Base-by-base conservation (phyloP, 2,329 filamentous ascomycete species). In the Xylaria sp. region DNA sequence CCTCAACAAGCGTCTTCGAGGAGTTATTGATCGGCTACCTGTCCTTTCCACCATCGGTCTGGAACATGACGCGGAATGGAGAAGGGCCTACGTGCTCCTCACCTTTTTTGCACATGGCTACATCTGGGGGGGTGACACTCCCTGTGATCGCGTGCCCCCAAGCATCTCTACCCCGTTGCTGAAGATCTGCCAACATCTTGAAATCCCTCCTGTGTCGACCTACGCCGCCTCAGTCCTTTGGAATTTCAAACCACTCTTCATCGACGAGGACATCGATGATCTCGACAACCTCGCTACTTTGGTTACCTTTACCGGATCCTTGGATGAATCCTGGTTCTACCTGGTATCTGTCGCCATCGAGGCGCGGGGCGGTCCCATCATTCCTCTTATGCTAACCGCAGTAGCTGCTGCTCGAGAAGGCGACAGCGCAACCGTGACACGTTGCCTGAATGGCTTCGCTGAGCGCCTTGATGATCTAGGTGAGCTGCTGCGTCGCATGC, bases 251-350 rank as follows among this genome's bases (percentile, higher is more conserved):
- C 93, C 94, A 0, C 87, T 98, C 63, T 97, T 98, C 77, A 83
- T 89, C 68, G 89, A 93, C 70, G 94, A 97, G 79, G 87, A 88
- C 42, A 89, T 96, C 66, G 93, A 97, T 77, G 89, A 89, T 71
- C 86, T 98, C 54, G 91, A 96, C 77, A 98, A 99, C 75, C 86
- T 99, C 65, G 90, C 93, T 48, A 96, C 93, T 2, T 85, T 98
- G 69, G 89, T 90, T 76, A 97, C 96, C 17, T 97, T 97, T 77
- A 98, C 96, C 17, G 96, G 96, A 59, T 94, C 94, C 7, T 85
- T 97, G 64, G 96, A 99, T 78, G 96, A 99, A 82, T 97, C 96
- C 71, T 99, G 96, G 96, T 99, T 99, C 79, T 99, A 98, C 79
- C 86, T 99, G 13, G 89, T 98, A 61, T 97, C 94, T 0, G 93